Conservation (phyloP, 306 rosid species). For the Spatholobus suberectus region DNA sequence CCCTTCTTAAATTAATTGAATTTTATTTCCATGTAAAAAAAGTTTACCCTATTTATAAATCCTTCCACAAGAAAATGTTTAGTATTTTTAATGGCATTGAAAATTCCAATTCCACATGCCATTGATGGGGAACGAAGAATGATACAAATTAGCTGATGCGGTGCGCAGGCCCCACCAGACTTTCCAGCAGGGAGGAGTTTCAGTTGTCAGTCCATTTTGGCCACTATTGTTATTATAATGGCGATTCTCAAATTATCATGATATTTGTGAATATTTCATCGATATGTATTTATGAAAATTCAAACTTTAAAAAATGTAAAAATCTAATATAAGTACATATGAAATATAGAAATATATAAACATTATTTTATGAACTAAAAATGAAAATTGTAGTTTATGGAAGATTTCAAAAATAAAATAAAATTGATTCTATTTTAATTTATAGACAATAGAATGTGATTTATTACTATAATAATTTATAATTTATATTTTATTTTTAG, state of each 20-base stretch:
- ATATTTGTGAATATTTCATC: too few species aligned
- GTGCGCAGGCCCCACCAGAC: neutral
- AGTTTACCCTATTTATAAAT: neutral
- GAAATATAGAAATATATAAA: too few species aligned
- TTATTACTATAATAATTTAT: too few species aligned
- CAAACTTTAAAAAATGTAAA: too few species aligned
- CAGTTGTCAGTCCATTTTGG: conserved; percentile 42
- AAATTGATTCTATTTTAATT: too few species aligned
- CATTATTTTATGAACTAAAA: too few species aligned
- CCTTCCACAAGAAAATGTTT: neutral
- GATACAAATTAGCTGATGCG: neutral
- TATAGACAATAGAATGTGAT: too few species aligned
- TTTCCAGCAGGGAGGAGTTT: conserved; percentile 12
- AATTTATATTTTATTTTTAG: too few species aligned
- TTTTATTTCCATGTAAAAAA: neutral
- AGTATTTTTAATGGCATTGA: neutral
- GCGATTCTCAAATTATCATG: neutral
- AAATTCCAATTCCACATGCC: neutral
- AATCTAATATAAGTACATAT: too few species aligned
- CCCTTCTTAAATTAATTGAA: neutral
- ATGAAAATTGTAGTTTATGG: too few species aligned
- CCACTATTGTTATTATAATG: conserved; percentile 6
- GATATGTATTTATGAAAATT: too few species aligned
- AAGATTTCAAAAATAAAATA: too few species aligned
- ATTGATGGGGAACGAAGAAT: neutral